Evolutionary conservation across 148 eudicot genomes (phyloP), one percentile per base, ranked within the genome.

Genomic region (Fagopyrum tataricum): DNA sequence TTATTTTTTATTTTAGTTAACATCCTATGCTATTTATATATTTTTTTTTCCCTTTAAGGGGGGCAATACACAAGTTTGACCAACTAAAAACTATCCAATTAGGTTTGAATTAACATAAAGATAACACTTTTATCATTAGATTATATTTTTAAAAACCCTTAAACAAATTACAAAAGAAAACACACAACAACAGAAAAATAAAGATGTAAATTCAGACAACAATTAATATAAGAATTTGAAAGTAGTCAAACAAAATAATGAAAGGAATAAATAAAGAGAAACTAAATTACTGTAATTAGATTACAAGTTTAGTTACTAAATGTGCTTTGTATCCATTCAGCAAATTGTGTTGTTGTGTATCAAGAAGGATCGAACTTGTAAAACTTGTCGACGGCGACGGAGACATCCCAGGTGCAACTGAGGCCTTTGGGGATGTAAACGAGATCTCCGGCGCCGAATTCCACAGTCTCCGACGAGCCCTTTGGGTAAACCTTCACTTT

Each of bases 381-480:
- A 74, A 66, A 84, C 73, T 84, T 77, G 70, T 84, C 87, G 11
- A 84, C 82, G 61, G 84, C 73, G 41, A 84, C 75, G 44, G 82
- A 81, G 58, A 81, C 80, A 75, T 81, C 84, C 84, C 87, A 84
- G 44, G 62, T 79, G 70, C 87, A 84, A 44, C 73, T 43, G 51
- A 84, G 70, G 3, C 87, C 87, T 43, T 81, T 84, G 5, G 87
- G 87, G 49, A 84, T 74, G 71, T 79, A 76, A 0, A 84, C 87
- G 39, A 84, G 74, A 70, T 84, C 87, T 42, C 84, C 82, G n/a
- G 87, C 87, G 7, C 87, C 87, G 79, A 84, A 84, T 46, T 84
- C 73, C 40, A 42, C 73, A 1, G 1, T 40, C 10, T 76, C 81
- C 42, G 79, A 48, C 21, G 78, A 78, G 7, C 71, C 77, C 73